Percentiles rank a stretch among this genome's conserved stretches.
Conservation (phyloP, 2,329 filamentous ascomycete species). For the Pseudogymnoascus sp. region DNA sequence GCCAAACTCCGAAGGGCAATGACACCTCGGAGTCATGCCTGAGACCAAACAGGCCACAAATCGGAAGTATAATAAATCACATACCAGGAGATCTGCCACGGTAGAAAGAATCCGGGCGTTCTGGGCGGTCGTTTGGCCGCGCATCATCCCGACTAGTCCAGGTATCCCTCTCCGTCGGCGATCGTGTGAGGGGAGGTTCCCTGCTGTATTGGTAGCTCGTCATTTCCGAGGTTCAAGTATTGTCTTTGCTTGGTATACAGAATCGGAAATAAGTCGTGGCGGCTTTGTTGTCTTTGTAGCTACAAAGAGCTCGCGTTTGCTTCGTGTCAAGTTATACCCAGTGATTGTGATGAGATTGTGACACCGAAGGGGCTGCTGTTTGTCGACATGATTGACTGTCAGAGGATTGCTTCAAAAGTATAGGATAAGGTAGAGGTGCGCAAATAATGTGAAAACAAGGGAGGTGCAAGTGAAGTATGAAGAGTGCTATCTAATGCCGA, state of each 20-base stretch:
- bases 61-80: slow-evolving; percentile 28
- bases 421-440: not conserved
- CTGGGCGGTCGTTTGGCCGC: slow-evolving; percentile 25
- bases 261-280: slow-evolving; percentile 1
- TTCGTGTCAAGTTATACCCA: slow-evolving; percentile 28
- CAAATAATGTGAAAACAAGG: slow-evolving; percentile 10
- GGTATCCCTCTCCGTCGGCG: slow-evolving; percentile 28
- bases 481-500: slow-evolving; percentile 6
- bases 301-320: slow-evolving; percentile 13
- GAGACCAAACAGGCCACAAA: not conserved
- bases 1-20: not conserved
- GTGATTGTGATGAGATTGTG: slow-evolving; percentile 21
- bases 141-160: slow-evolving; percentile 29
- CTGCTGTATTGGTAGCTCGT: slow-evolving; percentile 16
- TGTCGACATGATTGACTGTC: slow-evolving; percentile 32
- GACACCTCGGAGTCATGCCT: not conserved
- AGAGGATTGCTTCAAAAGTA: slow-evolving; percentile 29
- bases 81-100: slow-evolving; percentile 64
- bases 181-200: slow-evolving; percentile 27
- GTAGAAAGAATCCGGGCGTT: slow-evolving; percentile 54
- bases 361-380: slow-evolving; percentile 29
- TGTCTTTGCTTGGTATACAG: not conserved
- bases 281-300: slow-evolving; percentile 8
- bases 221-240: not conserved
- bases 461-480: slow-evolving; percentile 10